Evolutionary conservation across 352 stramenopile species (phyloP).

Genomic region (Sclerospora graminicola): DNA sequence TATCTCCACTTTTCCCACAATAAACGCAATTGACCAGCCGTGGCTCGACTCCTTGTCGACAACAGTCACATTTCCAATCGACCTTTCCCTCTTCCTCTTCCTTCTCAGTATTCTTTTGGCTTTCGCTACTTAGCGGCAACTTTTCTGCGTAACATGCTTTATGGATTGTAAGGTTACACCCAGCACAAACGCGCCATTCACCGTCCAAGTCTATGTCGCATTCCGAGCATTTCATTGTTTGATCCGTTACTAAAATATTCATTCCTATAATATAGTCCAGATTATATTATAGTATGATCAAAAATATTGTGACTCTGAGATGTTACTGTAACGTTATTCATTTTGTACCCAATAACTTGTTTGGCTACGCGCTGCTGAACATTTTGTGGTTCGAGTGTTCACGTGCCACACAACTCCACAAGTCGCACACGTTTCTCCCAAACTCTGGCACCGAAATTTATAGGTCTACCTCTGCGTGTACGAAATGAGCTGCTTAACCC

Average conservation of each 20-base stretch:
- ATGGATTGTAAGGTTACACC: slow-evolving; percentile 27
- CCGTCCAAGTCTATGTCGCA: slow-evolving; percentile 10
- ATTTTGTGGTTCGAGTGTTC: slow-evolving; percentile 25
- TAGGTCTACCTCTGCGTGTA: slow-evolving; percentile 1
- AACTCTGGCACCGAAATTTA: slow-evolving; percentile 22
- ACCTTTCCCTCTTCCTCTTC: not conserved
- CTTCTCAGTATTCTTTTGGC: not conserved
- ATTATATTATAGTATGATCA: too few species aligned
- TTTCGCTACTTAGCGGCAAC: not conserved
- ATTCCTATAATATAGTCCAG: too few species aligned
- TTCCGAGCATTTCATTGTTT: slow-evolving; percentile 8
- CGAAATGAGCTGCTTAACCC: not conserved
- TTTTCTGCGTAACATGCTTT: slow-evolving; percentile 21
- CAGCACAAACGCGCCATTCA: slow-evolving; percentile 18
- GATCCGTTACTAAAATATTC: too few species aligned
- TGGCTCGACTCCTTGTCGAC: slow-evolving; percentile 12
- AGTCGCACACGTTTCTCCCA: slow-evolving; percentile 21
- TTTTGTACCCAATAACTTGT: too few species aligned
- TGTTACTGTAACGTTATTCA: too few species aligned
- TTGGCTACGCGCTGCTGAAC: too few species aligned
- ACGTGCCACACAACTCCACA: slow-evolving; percentile 15
- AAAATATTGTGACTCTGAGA: too few species aligned
- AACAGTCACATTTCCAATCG: slow-evolving; percentile 38
- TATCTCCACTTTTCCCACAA: slow-evolving; percentile 22
- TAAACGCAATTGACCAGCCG: slow-evolving; percentile 23